Evolutionary conservation across 164 flowering plant species (phyloP), one percentile per base, ranked within the genome.

Genomic region (Annona squamosa): DNA sequence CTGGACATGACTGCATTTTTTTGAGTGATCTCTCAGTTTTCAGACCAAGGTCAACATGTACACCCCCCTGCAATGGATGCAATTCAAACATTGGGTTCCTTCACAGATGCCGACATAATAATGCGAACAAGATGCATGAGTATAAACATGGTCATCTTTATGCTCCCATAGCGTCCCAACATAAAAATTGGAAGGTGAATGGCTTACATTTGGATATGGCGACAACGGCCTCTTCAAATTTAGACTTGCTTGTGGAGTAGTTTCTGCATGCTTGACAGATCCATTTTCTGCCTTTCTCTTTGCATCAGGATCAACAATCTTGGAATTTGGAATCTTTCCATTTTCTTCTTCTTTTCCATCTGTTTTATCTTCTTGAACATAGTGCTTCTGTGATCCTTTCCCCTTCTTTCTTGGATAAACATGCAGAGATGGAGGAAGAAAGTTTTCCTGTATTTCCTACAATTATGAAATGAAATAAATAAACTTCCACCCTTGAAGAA

Each of bases 381-480:
- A 81, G 46, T 73, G 71, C n/a, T 83, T 74, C 64, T 69, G 46
- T 47, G 81, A 71, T 48, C 48, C 63, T 43, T 64, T 82, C 26
- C 26, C 72, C 73, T 76, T 84, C 77, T 87, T 87, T 75, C 75
- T 85, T 0, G 84, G 82, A 45, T 73, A 69, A 47, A 92, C 84
- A 77, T 87, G 96, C 4, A 84, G 79, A 57, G 93, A 80, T 67
- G 91, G 91, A 45, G 98, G 98, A 77, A 92, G 80, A 68, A 89
- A 85, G 18, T 68, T 76, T 71, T 84, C 91, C 72, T 92, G 98
- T 76, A 88, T 89, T 57, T 76, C 93, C 98, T 92, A 86, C 77
- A 83, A 74, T 17, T 18, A 26, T 75, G 62, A 69, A 63, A 2
- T 2, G 63, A 57, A 64, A 59, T n/a, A 76, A 43, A 52, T 48